phyloP scores from a whole-genome alignment of 345 rosid genomes.

The Dovyalis caffra region DNA sequence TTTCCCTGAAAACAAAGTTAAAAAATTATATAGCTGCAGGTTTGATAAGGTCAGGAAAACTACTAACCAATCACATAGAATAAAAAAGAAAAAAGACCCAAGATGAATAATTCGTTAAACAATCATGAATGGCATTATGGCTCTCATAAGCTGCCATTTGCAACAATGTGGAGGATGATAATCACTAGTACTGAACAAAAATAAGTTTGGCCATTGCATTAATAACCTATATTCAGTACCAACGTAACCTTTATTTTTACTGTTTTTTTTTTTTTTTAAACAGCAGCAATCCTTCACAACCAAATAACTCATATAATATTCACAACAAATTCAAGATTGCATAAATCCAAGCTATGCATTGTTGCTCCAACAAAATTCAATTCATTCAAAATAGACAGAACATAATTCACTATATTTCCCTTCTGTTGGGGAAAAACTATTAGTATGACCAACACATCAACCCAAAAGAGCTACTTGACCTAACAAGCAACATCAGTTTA shows the following conservation, averaged over 20 bases:
- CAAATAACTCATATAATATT: background rate
- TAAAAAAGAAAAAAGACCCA: no score
- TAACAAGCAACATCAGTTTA: background rate
- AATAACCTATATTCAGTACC: background rate
- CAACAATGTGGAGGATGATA: background rate
- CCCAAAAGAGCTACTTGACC: background rate
- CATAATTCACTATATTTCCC: background rate
- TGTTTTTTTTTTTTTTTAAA: no score
- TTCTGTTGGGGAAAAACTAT: background rate
- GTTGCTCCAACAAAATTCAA: background rate
- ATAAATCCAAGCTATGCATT: background rate
- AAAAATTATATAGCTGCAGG: conserved; percentile 1
- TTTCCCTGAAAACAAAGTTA: conserved; percentile 57
- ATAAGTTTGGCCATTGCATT: background rate
- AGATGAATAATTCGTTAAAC: background rate
- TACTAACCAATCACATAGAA: background rate
- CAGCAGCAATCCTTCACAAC: background rate
- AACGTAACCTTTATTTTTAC: background rate
- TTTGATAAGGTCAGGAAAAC: background rate
- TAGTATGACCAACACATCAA: background rate
- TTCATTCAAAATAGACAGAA: background rate
- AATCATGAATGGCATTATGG: background rate
- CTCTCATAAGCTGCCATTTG: background rate
- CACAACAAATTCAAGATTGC: background rate
- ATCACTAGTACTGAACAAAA: background rate